These are phyloP conservation scores for Coniochaeta sp. DNA, from an alignment of 2,329 filamentous ascomycete species.

Conservation along the genomic window DNA sequence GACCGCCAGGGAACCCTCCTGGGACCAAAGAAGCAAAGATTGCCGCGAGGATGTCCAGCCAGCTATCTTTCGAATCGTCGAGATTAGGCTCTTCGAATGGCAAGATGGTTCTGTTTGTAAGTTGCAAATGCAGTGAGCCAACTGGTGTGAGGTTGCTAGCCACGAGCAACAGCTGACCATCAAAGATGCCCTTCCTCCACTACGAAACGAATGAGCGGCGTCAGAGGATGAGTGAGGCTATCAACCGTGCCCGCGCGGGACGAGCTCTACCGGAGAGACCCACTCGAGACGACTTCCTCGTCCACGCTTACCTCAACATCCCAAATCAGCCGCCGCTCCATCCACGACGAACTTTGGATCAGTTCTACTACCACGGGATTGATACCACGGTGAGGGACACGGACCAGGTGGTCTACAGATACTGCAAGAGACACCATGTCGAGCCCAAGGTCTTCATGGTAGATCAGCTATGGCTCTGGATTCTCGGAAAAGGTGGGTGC, in stretches of 20 bases:
- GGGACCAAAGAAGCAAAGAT: slow-evolving; percentile 20
- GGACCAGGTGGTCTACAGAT: slow-evolving; percentile 59
- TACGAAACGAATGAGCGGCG: slow-evolving; percentile 52
- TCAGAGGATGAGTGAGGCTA: slow-evolving; percentile 49
- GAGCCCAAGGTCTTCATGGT: slow-evolving; percentile 61
- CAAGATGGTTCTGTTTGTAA: slow-evolving; percentile 27
- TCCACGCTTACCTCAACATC: slow-evolving; percentile 37
- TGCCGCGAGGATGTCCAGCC: slow-evolving; percentile 11
- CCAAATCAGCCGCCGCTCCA: slow-evolving; percentile 40
- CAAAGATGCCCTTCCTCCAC: slow-evolving; percentile 58
- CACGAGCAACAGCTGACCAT: not conserved
- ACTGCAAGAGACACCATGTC: slow-evolving; percentile 27
- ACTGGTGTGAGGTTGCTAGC: not conserved
- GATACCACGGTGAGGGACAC: slow-evolving; percentile 52
- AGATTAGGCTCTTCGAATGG: slow-evolving; percentile 19
- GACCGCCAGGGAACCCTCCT: slow-evolving; percentile 26
- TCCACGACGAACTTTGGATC: slow-evolving; percentile 55
- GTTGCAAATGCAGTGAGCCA: slow-evolving; percentile 3
- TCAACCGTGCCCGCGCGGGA: slow-evolving; percentile 23
- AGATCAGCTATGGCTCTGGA: slow-evolving; percentile 62
- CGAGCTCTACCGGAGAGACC: slow-evolving; percentile 18
- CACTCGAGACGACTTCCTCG: slow-evolving; percentile 34
- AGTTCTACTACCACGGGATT: slow-evolving; percentile 59
- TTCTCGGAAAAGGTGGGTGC: slow-evolving; percentile 34
- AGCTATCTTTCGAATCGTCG: slow-evolving; percentile 20